Evolutionary conservation across 2,329 filamentous ascomycete genomes (phyloP).

Genomic region (Fusarium dlaminii): DNA sequence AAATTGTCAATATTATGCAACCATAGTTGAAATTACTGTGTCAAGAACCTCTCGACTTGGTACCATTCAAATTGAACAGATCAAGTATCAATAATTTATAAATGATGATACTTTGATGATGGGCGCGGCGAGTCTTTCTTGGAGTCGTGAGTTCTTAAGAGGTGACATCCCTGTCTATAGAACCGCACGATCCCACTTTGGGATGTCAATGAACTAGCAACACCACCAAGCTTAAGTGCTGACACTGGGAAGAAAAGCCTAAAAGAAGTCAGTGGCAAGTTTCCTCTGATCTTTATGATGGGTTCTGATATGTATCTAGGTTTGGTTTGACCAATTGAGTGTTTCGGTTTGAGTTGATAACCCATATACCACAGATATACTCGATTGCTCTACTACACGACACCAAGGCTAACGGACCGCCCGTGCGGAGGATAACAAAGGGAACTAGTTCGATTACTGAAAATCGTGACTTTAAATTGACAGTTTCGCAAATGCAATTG

Average conservation of each 20-base stretch:
- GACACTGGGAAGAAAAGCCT: slow-evolving; percentile 3
- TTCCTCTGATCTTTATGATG: neutral
- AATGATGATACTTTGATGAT: neutral
- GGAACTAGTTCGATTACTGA: neutral
- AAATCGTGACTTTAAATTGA: neutral
- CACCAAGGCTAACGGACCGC: neutral
- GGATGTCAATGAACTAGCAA: slow-evolving; percentile 22
- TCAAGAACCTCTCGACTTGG: neutral
- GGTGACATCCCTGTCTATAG: slow-evolving; percentile 11
- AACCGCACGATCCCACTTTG: slow-evolving; percentile 19
- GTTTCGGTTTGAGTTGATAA: neutral
- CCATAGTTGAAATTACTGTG: neutral
- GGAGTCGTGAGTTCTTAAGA: neutral
- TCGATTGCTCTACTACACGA: neutral
- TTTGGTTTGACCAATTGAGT: neutral
- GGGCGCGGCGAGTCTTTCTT: neutral
- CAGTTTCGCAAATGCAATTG: neutral
- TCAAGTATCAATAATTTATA: no score
- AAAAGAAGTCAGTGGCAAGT: neutral
- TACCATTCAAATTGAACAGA: neutral
- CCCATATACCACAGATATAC: neutral
- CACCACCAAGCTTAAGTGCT: slow-evolving; percentile 18
- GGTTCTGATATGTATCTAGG: neutral
- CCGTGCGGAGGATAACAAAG: slow-evolving; percentile 12
- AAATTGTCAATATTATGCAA: neutral